Evolutionary conservation across 139 green algal genomes (phyloP), one percentile per base, ranked within the genome.

Genomic region (Zygnema circumcarinatum): DNA sequence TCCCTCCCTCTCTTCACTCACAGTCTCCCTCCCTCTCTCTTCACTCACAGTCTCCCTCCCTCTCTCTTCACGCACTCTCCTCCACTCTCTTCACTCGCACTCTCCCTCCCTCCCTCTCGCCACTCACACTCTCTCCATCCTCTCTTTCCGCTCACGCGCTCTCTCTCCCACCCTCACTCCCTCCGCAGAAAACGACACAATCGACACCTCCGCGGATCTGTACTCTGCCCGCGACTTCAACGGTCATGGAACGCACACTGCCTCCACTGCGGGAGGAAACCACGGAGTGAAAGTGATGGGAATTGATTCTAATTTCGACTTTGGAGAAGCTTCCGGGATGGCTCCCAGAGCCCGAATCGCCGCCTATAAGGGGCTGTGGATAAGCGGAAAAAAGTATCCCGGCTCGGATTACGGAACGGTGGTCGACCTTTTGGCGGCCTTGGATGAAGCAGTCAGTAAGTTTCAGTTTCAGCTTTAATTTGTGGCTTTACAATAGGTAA

Each of bases 351-450:
- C 79, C 36, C 42, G 79, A 38, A 79, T 86, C 25, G 79, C 79
- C 22, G 41, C 79, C 29, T 86, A 86, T 68, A 86, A 86, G 52
- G 79, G 47, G 22, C 53, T 79, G 29, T 86, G 79, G 79, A 36
- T 25, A 38, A 76, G 53, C 52, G 22, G 40, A 38, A 33, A 62
- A 62, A 41, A 39, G 69, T 39, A 39, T 39, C 69, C 21, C 2
- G 47, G 42, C 33, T 29, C 39, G 2, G 41, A 33, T 32, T 86
- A 79, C 1, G 42, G 38, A 3, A 39, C 25, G 20, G 39, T 39
- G 21, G 0, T 54, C 31, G 81, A 87, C 69, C 67, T 87, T 74
- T 38, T 83, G 11, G 35, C 67, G 22, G 81, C 35, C 21, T n/a
- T 87, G 21, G 74, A 87, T 35, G 29, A 52, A 31, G 67, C 67